phyloP scores from a whole-genome alignment of 2,329 filamentous ascomycete genomes.

The Periconia sp. region DNA sequence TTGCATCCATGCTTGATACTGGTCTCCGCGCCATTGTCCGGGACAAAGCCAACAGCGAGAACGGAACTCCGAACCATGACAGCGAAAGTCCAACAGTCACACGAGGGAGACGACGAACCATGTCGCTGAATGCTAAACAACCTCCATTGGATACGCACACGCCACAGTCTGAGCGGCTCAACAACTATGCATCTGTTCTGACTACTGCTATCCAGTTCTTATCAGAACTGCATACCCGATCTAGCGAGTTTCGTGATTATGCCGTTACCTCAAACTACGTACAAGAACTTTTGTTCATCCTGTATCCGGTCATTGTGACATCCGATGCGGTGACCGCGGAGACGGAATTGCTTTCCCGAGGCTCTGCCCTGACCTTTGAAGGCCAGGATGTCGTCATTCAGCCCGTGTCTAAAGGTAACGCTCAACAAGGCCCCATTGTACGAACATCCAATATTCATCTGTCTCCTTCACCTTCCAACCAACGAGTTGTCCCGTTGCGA shows the following conservation, averaged over 20 bases:
- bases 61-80: constrained; percentile 15
- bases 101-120: constrained; percentile 60
- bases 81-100: constrained; percentile 24
- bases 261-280: constrained; percentile 78
- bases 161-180: constrained; percentile 44
- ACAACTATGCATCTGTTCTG: constrained; percentile 66
- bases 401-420: constrained; percentile 65
- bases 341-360: constrained; percentile 81
- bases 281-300: constrained; percentile 72
- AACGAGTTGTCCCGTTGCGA: constrained; percentile 65
- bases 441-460: constrained; percentile 65
- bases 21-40: constrained; percentile 63
- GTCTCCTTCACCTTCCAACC: constrained; percentile 33
- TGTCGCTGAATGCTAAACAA: constrained; percentile 66
- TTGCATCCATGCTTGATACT: constrained; percentile 84
- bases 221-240: constrained; percentile 75
- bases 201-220: constrained; percentile 79
- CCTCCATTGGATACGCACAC: constrained; percentile 33
- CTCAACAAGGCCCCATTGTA: constrained; percentile 65
- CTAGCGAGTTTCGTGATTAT: constrained; percentile 79
- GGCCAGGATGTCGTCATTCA: constrained; percentile 83
- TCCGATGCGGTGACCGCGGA: constrained; percentile 81
- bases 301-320: constrained; percentile 88
- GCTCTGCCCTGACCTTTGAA: constrained; percentile 80
- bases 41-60: constrained; percentile 24